A percentile compares a stretch with the other conserved stretches of the same genome.
These are phyloP conservation scores for Heterobasidion annosum DNA, from an alignment of 1,284 basidiomycete genomes.

Conservation along the genomic window DNA sequence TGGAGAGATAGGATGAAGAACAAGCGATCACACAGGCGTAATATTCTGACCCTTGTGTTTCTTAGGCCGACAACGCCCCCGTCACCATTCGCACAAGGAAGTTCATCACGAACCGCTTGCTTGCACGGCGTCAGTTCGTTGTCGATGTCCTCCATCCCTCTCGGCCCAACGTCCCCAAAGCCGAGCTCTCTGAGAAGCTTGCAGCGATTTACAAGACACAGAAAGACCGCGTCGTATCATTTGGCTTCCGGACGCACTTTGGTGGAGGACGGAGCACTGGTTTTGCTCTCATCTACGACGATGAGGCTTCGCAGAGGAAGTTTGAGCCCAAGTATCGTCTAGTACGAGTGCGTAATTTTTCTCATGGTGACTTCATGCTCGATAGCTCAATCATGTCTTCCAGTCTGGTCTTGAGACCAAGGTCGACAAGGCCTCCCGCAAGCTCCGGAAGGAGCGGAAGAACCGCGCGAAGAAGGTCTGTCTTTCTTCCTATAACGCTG, in stretches of 20 bases:
- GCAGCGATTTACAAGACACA: conserved; percentile 73
- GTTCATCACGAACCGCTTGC: conserved; percentile 98
- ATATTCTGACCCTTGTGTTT: neutral
- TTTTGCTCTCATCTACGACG: conserved; percentile 97
- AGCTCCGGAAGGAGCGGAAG: conserved; percentile 99
- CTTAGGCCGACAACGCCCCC: conserved; percentile 68
- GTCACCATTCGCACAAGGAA: conserved; percentile 98
- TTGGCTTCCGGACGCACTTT: conserved; percentile 87
- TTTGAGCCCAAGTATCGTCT: conserved; percentile 97
- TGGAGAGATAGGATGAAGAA: conserved; percentile 21
- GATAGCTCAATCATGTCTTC: neutral
- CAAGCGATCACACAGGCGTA: neutral
- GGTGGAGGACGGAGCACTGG: conserved; percentile 98
- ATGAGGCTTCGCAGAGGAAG: conserved; percentile 89
- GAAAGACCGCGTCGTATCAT: conserved; percentile 70
- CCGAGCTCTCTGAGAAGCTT: conserved; percentile 91
- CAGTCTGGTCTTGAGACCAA: conserved; percentile 82
- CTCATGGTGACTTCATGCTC: conserved; percentile 1
- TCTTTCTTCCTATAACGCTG: conserved; percentile 2
- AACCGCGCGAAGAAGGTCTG: conserved; percentile 96
- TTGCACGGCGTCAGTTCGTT: conserved; percentile 89
- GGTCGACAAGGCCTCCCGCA: conserved; percentile 89
- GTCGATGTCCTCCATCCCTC: conserved; percentile 95
- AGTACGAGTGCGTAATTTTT: conserved; percentile 70
- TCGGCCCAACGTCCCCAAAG: conserved; percentile 90